Base-by-base conservation (phyloP, 129 eudicot species). In the Smallanthus sonchifolius region DNA sequence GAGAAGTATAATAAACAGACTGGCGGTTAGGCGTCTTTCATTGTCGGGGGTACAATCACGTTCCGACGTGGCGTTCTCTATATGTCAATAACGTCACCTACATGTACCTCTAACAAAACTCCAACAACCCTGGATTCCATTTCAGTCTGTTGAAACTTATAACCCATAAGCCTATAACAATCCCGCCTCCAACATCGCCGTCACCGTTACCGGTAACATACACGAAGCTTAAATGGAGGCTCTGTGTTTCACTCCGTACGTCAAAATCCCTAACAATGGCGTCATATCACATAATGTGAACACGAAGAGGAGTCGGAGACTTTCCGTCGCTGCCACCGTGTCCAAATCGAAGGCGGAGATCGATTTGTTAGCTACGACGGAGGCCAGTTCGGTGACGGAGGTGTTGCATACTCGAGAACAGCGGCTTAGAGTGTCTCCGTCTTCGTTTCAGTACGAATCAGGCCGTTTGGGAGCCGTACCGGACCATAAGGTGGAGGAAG, bases 401-500 rank as follows among this genome's bases (percentile, higher is more conserved):
- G 74, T 75, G 67, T 47, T 81, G 52, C 38, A 59, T 13, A 79
- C 56, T 0, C 44, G 47, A 34, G 48, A 71, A 40, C 77, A 62
- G 42, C 39, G 39, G 81, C 64, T 81, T 6, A 75, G 73, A 59
- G 78, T 81, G 24, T 81, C 87, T 7, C 67, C 90, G 66, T 32
- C 82, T 19, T 83, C 87, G 2, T 82, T 80, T 24, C 87, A 80
- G 73, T 86, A 80, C 43, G 87, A 69, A 30, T 13, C 87, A 11
- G 84, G 87, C 2, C 10, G 7, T 48, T 60, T 83, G 6, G 87
- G 85, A 36, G 90, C 85, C 4, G 78, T 77, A 1, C 85, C 85
- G 24, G 83, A 80, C 80, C 85, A 68, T 49, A 65, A 28, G 67
- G 81, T 73, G 55, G 74, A 82, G 2, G 85, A 61, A 51, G 73